Base-by-base conservation (phyloP, 2,329 filamentous ascomycete species). In the Aspergillus transmontanensis region DNA sequence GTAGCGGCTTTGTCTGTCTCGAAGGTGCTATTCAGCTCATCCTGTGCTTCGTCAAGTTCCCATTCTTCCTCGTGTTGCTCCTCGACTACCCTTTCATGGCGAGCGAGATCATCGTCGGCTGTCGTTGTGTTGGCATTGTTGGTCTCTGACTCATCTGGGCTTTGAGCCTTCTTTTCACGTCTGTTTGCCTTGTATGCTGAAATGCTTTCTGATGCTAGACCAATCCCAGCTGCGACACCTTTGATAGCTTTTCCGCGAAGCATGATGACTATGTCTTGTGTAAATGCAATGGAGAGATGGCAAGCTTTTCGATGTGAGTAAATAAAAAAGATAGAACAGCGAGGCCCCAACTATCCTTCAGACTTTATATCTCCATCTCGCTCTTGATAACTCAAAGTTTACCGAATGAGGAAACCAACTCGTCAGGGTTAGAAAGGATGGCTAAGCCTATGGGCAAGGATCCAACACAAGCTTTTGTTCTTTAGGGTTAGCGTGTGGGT, bases 21-120 rank as follows among this genome's bases (percentile, higher is more conserved):
- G 14, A 28, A 5, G 6, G 28, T 1, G n/a, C 2, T 34, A 1
- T 23, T 39, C 5, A 71, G 46, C 46, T 70, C 66, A n/a, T 71
- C 68, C 45, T 71, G 71, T 23, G 63, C 64, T 36, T 72, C 71
- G 62, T 73, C 71, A 7, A 72, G 68, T 19, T 67, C 61, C 70
- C 69, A 72, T 58, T 68, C 66, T 43, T 63, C 60, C 45, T 72
- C 70, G 16, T 61, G 46, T 48, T 63, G 43, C 6, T 63, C 34
- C n/a, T 28, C 48, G 3, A 55, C 34, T 10, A 28, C 10, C 0
- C 11, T 45, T 11, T 63, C 55, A 16, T 51, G 48, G 28, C n/a
- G 48, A 19, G 30, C 28, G 30, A 16, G 9, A 14, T 36, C 16
- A 11, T 36, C 28, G 4, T 45, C n/a, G 23, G 26, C 41, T 51